Conservation (phyloP, 1,284 basidiomycete genomes). For the Malassezia sp. region DNA sequence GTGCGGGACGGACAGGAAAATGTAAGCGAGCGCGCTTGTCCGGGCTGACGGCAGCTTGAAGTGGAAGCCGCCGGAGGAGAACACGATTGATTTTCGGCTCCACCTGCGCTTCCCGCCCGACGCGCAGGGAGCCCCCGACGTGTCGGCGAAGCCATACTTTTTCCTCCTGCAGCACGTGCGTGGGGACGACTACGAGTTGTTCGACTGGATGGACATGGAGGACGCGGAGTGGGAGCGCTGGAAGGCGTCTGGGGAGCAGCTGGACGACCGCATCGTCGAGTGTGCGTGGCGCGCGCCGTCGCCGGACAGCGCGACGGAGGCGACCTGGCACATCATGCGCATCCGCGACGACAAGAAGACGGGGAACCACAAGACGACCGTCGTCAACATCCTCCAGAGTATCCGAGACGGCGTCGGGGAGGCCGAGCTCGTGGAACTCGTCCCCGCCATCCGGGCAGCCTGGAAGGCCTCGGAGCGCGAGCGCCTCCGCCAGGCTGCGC, state of each 20-base stretch:
- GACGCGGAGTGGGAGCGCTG: slow-evolving; percentile 90
- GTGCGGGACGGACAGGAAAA: slow-evolving; percentile 79
- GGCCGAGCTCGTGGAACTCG: slow-evolving; percentile 22
- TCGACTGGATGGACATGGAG: slow-evolving; percentile 72
- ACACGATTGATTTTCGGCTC: slow-evolving; percentile 94
- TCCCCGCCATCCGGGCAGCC: slow-evolving; percentile 27
- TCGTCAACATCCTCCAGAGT: slow-evolving; percentile 33
- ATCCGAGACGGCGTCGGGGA: slow-evolving; percentile 38
- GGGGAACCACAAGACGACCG: slow-evolving; percentile 38
- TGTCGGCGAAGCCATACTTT: slow-evolving; percentile 73
- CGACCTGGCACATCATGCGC: slow-evolving; percentile 40
- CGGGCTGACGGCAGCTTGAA: too few species aligned
- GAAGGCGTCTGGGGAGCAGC: slow-evolving; percentile 72
- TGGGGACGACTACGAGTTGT: slow-evolving; percentile 60
- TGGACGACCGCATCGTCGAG: slow-evolving; percentile 86
- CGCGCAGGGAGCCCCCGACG: slow-evolving; percentile 52
- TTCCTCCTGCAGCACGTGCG: slow-evolving; percentile 62
- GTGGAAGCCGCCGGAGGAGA: slow-evolving; percentile 98
- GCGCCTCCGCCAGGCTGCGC: slow-evolving; percentile 6
- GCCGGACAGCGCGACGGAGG: slow-evolving; percentile 8
- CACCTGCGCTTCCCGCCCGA: slow-evolving; percentile 75
- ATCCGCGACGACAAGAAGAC: slow-evolving; percentile 42
- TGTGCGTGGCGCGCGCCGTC: slow-evolving; percentile 50
- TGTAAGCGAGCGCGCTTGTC: too few species aligned
- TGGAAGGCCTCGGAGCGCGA: slow-evolving; percentile 33